Base-by-base conservation (phyloP, 306 rosid species). In the Inga oerstediana region DNA sequence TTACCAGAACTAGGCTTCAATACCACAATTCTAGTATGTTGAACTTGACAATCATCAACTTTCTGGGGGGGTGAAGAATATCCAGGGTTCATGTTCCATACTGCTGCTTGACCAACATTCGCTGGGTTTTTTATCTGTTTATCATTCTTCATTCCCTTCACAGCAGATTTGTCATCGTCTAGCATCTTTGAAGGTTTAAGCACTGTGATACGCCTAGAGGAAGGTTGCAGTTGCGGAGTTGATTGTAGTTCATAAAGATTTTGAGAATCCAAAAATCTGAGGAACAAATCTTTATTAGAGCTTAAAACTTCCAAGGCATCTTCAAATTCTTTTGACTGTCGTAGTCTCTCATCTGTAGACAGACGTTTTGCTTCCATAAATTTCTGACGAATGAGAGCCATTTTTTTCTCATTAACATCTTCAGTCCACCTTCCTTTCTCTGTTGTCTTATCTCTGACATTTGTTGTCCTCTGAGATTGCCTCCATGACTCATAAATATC, bases 231-330 rank as follows among this genome's bases (percentile, higher is more conserved):
- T 20, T 84, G 87, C 20, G 92, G 82, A 83, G 88, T 79, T 15
- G 94, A 88, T 52, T 83, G 90, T 44, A 87, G 59, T 37, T 92
- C 95, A 88, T 84, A 86, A 13, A 87, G 81, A 80, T 86, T 85
- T 81, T 87, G 93, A 76, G 97, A 91, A 85, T 92, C 97, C 83
- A 91, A 81, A 85, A 92, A 78, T 88, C 85, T 91, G 45, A 92
- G 67, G 35, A 97, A 86, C 81, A 91, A 87, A 82, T 97, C 99
- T 80, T 80, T 88, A 69, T 94, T 92, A 82, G 98, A 92, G 81
- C 95, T 92, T 75, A 97, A 84, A 82, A 94, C 93, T 82, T 97
- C 98, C 85, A 94, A 85, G 37, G 97, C 97, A 81, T 94, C 97
- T 77, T 92, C 87, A 78, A 89, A 97, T 84, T 94, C 95, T 84